Base-by-base conservation (phyloP, 2,329 filamentous ascomycete species). In the Seiridium unicorne region DNA sequence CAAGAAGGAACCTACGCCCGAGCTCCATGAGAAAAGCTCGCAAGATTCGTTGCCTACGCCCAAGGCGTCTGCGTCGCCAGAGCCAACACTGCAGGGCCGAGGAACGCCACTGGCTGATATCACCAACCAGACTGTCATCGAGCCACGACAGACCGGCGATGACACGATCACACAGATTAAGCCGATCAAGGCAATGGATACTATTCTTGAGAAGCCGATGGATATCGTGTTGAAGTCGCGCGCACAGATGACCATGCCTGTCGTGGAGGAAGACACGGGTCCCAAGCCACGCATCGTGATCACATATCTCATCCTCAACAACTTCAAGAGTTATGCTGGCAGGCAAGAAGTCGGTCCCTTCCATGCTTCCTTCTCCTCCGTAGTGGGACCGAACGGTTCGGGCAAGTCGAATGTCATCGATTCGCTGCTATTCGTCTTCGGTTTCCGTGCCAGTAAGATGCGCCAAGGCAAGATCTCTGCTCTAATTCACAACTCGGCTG, bases 331-430 rank as follows among this genome's bases (percentile, higher is more conserved):
- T 79, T 99, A 99, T 73, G 95, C 95, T 13, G 95, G 95, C 3
- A 84, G 91, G 63, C 95, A 99, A 74, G 90, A 96, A 76, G 95
- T 99, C 61, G 95, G 95, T 0, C 95, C 95, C 0, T 99, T 99
- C 74, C 95, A 99, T 73, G 85, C 92, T 1, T 99, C 95, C 0
- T 99, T 99, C 77, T 97, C 95, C 1, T 97, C 95, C 0, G 95
- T 99, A 2, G 95, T 99, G 8, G 96, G 95, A 0, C 95, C 96
- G 55, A 99, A 99, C 73, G 95, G 95, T 62, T 99, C 95, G 8
- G 95, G 95, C 61, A 99, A 99, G 74, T 98, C 95, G 31, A 99
- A 99, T 69, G 96, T 99, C 63, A 99, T 99, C 72, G 95, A 99
- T 76, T 97, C 95, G 2, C 80, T 99, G 35, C 85, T 99, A 1